Evolutionary conservation across 2,329 filamentous ascomycete genomes (phyloP), one percentile per base, ranked within the genome.

Genomic region (Fonsecaea pedrosoi): DNA sequence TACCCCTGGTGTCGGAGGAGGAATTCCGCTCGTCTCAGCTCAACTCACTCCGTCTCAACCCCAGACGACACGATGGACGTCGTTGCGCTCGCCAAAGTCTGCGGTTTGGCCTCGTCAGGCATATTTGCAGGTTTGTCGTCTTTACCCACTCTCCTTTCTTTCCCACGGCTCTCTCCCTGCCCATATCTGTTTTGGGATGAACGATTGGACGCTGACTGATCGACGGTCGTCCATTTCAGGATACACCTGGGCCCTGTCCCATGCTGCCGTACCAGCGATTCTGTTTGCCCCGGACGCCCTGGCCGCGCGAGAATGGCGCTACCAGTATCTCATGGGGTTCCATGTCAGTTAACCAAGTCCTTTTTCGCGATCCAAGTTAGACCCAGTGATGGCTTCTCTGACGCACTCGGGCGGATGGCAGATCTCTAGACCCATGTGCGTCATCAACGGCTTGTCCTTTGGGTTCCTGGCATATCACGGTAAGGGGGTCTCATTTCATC

Each of bases 51-150:
- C 40, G 12, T 42, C 8, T n/a, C 40, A 4, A 42, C 15, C 15
- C 15, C 10, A 25, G n/a, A 58, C 50, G 34, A 30, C 34, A 56
- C 2, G 13, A 67, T 67, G 60, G 61, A 64, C 48, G 38, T 12
- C 12, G 18, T 53, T 21, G 73, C 78, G 30, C n/a, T 69, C 1
- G 67, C 67, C 15, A 69, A 69, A 58, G 60, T 67, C 25, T 45
- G 55, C 13, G 67, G 64, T 25, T 53, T 69, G 60, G 45, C 56
- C 13, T 69, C 64, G 9, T 59, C 64, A 9, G 67, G 64, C 2
- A 55, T 69, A 10, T 67, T 69, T 50, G 67, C 64, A 21, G 67
- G 67, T 67, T 54, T 8, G 6, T 37, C 1, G 18, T 60, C 7
- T 18, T 18, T 15, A 42, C 21, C 40, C 38, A 12, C 25, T 2